Percentiles rank a stretch among this genome's conserved stretches.
These are phyloP conservation scores for Wickerhamiella musiphila DNA, from an alignment of 805 yeast genomes.

Conservation along the genomic window DNA sequence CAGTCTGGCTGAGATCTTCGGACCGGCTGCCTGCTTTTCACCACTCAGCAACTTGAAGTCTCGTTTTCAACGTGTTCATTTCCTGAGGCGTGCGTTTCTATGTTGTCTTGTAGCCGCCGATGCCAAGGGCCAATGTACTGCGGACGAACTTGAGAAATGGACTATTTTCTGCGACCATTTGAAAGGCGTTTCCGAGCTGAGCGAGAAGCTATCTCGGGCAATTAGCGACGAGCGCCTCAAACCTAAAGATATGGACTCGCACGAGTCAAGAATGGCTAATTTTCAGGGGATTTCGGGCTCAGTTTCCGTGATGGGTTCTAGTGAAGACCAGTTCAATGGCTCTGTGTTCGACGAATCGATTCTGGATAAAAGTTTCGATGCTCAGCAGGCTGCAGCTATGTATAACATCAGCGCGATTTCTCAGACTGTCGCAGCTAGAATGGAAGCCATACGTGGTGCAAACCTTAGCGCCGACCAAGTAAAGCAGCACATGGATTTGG, in stretches of 20 bases:
- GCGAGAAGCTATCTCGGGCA: slow-evolving; percentile 8
- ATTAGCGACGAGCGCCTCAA: slow-evolving; percentile 11
- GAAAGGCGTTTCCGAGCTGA: slow-evolving; percentile 4
- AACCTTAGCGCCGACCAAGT: slow-evolving; percentile 3
- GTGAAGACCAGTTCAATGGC: no score
- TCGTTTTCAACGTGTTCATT: slow-evolving; percentile 23
- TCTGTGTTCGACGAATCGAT: no score
- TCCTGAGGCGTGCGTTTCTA: slow-evolving; percentile 27
- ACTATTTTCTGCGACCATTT: slow-evolving; percentile 15
- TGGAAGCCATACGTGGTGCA: slow-evolving; percentile 9
- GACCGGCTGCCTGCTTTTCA: slow-evolving; percentile 10
- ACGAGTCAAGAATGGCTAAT: not conserved
- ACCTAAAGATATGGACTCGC: slow-evolving; percentile 2
- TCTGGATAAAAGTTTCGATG: not conserved
- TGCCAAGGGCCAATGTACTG: slow-evolving; percentile 12
- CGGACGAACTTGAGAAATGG: slow-evolving; percentile 14
- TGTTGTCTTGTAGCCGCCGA: slow-evolving; percentile 27
- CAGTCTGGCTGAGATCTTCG: not conserved
- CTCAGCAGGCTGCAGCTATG: not conserved
- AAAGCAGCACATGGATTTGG: slow-evolving; percentile 4
- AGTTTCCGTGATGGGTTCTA: no score
- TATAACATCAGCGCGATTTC: slow-evolving; percentile 6
- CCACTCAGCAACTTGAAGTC: slow-evolving; percentile 17
- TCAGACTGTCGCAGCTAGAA: slow-evolving; percentile 12
- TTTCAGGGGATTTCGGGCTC: not conserved